Evolutionary conservation across 192 early-diverging fungal genomes (phyloP), one percentile per base, ranked within the genome.

Genomic region (Umbelopsis ramanniana): DNA sequence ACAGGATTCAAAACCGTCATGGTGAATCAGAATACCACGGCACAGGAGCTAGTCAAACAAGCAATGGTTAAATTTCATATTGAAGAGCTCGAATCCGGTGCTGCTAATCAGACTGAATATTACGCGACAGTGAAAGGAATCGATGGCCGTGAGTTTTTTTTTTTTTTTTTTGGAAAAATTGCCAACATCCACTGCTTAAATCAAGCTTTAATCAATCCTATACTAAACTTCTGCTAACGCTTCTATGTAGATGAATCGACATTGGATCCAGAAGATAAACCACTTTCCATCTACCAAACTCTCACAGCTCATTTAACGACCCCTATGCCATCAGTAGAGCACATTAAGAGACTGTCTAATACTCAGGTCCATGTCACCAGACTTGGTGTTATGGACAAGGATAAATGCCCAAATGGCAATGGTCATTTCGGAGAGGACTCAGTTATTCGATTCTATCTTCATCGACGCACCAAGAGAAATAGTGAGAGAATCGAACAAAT

Each of bases 51-150:
- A 11, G 82, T 84, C 1, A 74, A 83, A 38, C 77, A 81, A 43
- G 79, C 87, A 1, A 72, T 88, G 15, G 69, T 74, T 29, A 81
- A 82, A 70, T 86, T 88, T 54, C 75, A 77, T 50, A 73, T 88
- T 19, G 72, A 76, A 26, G 79, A 84, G 12, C 72, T 63, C 53
- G 29, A 47, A 5, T 3, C 52, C 21, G 74, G 43, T 14, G 22
- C 15, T 11, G 74, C 77, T 57, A 69, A 77, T 21, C 76, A 79
- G 33, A 66, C 70, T 4, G 76, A 78, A 47, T 85, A 85, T 69
- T 87, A 74, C 71, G 66, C 85, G 10, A 76, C 84, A 10, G 81
- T 87, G 6, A 79, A 83, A 71, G 78, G 75, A 10, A 50, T 78
- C 15, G 81, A 87, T 68, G 82, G 84, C 57, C 82, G 84, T 83